Base-by-base conservation (phyloP, 2,329 filamentous ascomycete species). In the Amylocarpus encephaloides region DNA sequence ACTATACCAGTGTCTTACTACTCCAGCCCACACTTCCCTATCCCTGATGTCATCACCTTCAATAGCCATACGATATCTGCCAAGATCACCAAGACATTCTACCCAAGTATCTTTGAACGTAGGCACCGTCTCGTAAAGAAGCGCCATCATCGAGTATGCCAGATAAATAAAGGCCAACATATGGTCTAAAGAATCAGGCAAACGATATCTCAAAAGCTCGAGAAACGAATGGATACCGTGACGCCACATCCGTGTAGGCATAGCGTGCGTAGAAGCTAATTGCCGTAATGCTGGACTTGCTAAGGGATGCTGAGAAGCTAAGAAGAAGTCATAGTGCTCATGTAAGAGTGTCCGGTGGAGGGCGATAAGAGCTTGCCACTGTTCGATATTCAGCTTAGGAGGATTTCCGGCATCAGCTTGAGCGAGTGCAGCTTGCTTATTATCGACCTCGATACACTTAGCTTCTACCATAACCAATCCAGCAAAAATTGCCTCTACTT, bases 171-270 rank as follows among this genome's bases (percentile, higher is more conserved):
- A 96, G 0, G 82, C 81, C 0, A 95, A 71, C 89, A 96, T 95
- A 50, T 93, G 86, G 40, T 95, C 89, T 0, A 88, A 69, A 1
- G 85, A 89, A 0, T 73, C 74, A 0, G 90, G 90, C 0, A 95
- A 71, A 2, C 83, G 78, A 56, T 87, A 81, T 0, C 87, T 74
- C n/a, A n/a, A n/a, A n/a, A n/a, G n/a, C n/a, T n/a, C n/a, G n/a
- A n/a, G n/a, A n/a, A n/a, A n/a, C n/a, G 81, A 82, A 62, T 93
- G 88, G 3, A 96, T 95, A 0, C 87, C 91, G 86, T 74, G 0
- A 0, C 88, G 77, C 91, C 91, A 96, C 86, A 96, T 92, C 0
- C 90, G 74, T 0, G 87, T 88, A 0, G 90, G 90, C 88, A 96
- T 95, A 0, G 82, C 81, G 58, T 95, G 95, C n/a, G 41, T 48